A percentile compares a stretch with the other conserved stretches of the same genome.
Evolutionary conservation across 2,329 filamentous ascomycete genomes (phyloP).

Genomic region (Penicillium brasilianum): DNA sequence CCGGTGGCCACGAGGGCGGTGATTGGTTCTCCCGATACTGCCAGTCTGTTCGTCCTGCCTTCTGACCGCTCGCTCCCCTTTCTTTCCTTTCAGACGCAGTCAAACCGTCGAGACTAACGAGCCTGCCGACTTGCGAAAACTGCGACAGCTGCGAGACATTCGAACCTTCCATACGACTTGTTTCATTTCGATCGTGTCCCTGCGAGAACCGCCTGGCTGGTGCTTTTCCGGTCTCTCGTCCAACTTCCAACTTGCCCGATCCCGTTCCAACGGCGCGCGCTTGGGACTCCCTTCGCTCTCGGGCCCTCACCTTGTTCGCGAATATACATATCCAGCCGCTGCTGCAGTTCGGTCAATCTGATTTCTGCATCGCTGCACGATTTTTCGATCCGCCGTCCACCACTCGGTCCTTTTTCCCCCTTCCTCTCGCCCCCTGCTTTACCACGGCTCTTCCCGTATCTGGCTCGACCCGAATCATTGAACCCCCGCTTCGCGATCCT

Average conservation of each 20-base stretch:
- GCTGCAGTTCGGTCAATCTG: conserved; percentile 4
- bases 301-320: conserved; percentile 19
- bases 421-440: not conserved
- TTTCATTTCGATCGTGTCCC: not conserved
- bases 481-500: conserved; percentile 26
- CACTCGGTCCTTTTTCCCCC: not conserved
- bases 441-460: not conserved
- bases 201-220: not conserved
- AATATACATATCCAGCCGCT: conserved; percentile 19
- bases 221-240: not conserved
- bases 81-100: conserved; percentile 22
- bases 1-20: no score
- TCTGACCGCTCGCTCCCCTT: conserved; percentile 35
- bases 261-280: conserved; percentile 20
- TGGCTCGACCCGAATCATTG: conserved; percentile 20
- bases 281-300: conserved; percentile 22
- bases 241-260: no score
- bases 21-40: conserved; percentile 24
- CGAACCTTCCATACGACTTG: conserved; percentile 1
- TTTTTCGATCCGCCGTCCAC: not conserved
- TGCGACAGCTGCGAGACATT: conserved; percentile 12
- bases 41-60: conserved; percentile 24
- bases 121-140: not conserved
- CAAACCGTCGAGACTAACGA: not conserved
- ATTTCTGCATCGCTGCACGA: not conserved